These are phyloP conservation scores for Entamoeba histolytica DNA, from an alignment of 208 protist genomes.

Conservation along the genomic window DNA sequence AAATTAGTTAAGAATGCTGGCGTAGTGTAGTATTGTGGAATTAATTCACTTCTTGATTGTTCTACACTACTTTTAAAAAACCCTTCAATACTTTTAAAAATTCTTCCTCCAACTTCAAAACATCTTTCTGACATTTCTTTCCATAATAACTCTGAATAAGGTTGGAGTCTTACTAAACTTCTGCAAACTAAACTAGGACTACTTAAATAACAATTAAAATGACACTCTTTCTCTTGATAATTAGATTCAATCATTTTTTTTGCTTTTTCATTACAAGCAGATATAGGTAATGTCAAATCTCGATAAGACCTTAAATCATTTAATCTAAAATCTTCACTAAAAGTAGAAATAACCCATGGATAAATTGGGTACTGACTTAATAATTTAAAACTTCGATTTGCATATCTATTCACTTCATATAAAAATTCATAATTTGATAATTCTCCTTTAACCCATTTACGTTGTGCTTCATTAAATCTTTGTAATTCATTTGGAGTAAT, in stretches of 20 bases:
- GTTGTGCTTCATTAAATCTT: neutral
- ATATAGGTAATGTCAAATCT: slow-evolving; percentile 38
- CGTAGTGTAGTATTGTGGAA: slow-evolving; percentile 46
- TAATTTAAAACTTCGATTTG: slow-evolving; percentile 4
- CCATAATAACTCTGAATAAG: slow-evolving; percentile 19
- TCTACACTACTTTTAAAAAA: slow-evolving; percentile 49
- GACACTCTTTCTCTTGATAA: slow-evolving; percentile 24
- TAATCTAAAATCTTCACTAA: slow-evolving; percentile 24
- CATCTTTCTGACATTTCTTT: slow-evolving; percentile 31
- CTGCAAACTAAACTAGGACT: slow-evolving; percentile 25
- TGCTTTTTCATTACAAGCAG: slow-evolving; percentile 14
- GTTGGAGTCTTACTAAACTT: slow-evolving; percentile 38
- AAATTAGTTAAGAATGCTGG: slow-evolving; percentile 30
- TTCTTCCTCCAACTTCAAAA: slow-evolving; percentile 59
- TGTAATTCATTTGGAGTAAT: neutral
- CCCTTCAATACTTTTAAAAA: slow-evolving; percentile 58
- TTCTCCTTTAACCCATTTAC: slow-evolving; percentile 1
- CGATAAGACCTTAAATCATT: slow-evolving; percentile 29
- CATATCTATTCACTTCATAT: slow-evolving; percentile 16
- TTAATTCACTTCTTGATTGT: slow-evolving; percentile 54
- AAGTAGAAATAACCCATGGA: slow-evolving; percentile 25
- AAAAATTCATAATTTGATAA: slow-evolving; percentile 28
- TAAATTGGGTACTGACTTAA: slow-evolving; percentile 27
- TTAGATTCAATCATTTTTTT: neutral
- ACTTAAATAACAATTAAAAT: slow-evolving; percentile 41